These are phyloP conservation scores for Davidsoniella virescens DNA, from an alignment of 2,329 filamentous ascomycete genomes.

Conservation along the genomic window DNA sequence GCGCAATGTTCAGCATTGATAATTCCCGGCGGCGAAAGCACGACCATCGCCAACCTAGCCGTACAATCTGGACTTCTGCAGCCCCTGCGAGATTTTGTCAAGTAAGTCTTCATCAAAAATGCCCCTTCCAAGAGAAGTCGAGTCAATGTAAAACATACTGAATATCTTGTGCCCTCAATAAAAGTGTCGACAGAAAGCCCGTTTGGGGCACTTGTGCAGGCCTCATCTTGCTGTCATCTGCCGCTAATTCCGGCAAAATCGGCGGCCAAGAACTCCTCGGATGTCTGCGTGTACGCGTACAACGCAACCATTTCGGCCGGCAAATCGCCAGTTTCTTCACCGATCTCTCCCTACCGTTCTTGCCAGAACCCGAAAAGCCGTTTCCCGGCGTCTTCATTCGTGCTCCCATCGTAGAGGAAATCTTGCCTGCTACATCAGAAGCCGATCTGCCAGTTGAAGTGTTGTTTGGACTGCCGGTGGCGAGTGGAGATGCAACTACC, in stretches of 20 bases:
- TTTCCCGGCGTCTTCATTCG: constrained; percentile 87
- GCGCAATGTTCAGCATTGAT: constrained; percentile 64
- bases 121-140: too few species aligned
- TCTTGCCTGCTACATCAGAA: constrained; percentile 33
- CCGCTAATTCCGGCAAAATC: constrained; percentile 74
- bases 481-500: constrained; percentile 24
- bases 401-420: constrained; percentile 77
- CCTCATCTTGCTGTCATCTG: constrained; percentile 75
- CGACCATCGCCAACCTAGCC: constrained; percentile 79
- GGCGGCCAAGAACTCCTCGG: constrained; percentile 89
- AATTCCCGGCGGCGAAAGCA: constrained; percentile 89
- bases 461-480: constrained; percentile 32
- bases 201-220: constrained; percentile 96
- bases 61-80: constrained; percentile 66
- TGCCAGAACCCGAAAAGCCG: constrained; percentile 22
- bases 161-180: not conserved
- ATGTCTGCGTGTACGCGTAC: constrained; percentile 76
- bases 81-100: constrained; percentile 77
- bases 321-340: constrained; percentile 86
- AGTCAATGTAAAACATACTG: not conserved
- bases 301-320: constrained; percentile 86
- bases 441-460: constrained; percentile 28
- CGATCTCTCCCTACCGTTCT: constrained; percentile 55
- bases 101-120: constrained; percentile 35
- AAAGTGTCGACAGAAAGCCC: constrained; percentile 56